Evolutionary conservation across 176 grass and related monocot genomes (phyloP), one percentile per base, ranked within the genome.

Genomic region (Paspalum notatum): DNA sequence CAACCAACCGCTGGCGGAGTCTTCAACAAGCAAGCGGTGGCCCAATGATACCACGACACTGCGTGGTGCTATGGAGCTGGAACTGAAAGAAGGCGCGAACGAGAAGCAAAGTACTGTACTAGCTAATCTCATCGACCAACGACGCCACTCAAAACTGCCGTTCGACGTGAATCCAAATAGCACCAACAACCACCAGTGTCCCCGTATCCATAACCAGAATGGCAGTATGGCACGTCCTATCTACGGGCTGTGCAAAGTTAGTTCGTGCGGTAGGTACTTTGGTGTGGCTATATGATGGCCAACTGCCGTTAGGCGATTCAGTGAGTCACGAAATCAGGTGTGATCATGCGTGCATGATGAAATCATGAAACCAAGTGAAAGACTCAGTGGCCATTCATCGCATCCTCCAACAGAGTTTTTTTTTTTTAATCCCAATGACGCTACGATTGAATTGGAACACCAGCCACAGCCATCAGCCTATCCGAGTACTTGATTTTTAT

Each of bases 51-150:
- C 44, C 42, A 43, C 27, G n/a, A 70, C 64, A 71, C 64, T 8
- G 0, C 69, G 32, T 1, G 3, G 32, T 46, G 12, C 46, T 40
- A 7, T 4, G 58, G 32, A 83, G 44, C 69, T 13, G 47, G 80
- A 83, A 53, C 58, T 9, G 58, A 49, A 53, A 44, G 17, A 69
- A 25, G 45, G 45, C 62, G 22, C 63, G 2, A 8, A 20, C 12
- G 21, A 76, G 71, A 87, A 87, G 85, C 79, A 87, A 87, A 87
- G 79, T 26, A 70, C 32, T 32, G 32, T 32, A 32, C 32, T 32
- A 32, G 32, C 32, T 3, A 32, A 32, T 3, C 32, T 32, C 32
- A 32, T 32, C 32, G 32, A 32, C 32, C 32, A 32, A 32, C 32
- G 32, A 3, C 32, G 3, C 32, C 56, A 40, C 8, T 50, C 14